Base-by-base conservation (phyloP, 2,329 filamentous ascomycete genomes). In the Rhynchosporium secalis region DNA sequence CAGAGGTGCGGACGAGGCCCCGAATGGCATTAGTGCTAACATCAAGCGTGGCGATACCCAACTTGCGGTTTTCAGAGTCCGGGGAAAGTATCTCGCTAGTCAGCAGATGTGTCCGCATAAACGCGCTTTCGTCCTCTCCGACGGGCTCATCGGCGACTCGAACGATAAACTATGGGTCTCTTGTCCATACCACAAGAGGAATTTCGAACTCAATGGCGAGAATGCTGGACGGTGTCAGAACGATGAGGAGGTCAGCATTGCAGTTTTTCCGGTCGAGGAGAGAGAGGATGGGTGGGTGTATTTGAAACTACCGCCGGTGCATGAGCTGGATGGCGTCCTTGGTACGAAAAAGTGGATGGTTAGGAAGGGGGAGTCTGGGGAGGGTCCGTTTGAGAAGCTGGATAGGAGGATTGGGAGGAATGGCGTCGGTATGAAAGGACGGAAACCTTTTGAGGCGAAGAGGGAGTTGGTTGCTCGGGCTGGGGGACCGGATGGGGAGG, bases 31-130 rank as follows among this genome's bases (percentile, higher is more conserved):
- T 62, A 89, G 86, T 9, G 87, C 90, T 4, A 88, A 87, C 38
- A 80, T 96, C 76, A 95, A 96, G 79, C 85, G 91, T 48, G 91
- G 92, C 48, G 92, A 96, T 75, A 96, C 92, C 0, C 92, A 96
- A 75, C 83, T 96, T 1, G 92, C 92, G 7, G 79, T 96, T 58
- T 96, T 93, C 85, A 90, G 92, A 70, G 83, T 96, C 65, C 84
- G 85, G 59, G 92, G 91, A 26, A 84, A 83, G 59, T 96, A 88
- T 80, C 94, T 94, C 75, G 90, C 90, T 62, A 90, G 89, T 13
- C 92, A 96, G 78, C 91, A 96, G 74, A 96, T 96, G 92, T 96
- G 92, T 74, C 92, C 92, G 9, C 92, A 96, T 78, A 95, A 94
- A 77, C 88, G 92, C 10, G 88, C 92, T 0, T 96, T 96, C 72